phyloP scores from a whole-genome alignment of 305 asterid genomes.

The Fraxinus sp. region DNA sequence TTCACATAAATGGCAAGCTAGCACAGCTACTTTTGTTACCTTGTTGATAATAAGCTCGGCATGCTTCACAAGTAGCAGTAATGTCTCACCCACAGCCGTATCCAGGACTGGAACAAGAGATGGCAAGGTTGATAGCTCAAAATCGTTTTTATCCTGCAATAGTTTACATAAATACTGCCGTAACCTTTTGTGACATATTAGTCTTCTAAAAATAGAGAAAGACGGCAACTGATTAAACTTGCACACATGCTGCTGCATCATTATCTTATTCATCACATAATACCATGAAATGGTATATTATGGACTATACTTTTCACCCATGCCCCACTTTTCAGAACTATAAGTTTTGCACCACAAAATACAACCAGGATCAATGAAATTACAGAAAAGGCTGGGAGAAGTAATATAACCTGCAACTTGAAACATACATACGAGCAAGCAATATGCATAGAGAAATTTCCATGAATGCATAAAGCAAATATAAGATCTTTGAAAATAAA shows the following conservation, averaged over 20 bases:
- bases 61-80: conserved; percentile 88
- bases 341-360: not conserved
- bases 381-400: not conserved
- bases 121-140: conserved; percentile 92
- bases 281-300: conserved; percentile 11
- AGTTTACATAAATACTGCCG: conserved; percentile 24
- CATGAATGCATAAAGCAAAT: not conserved
- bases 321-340: not conserved
- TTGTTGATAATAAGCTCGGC: conserved; percentile 88
- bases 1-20: conserved; percentile 3
- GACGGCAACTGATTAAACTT: not conserved
- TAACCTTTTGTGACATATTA: conserved; percentile 19
- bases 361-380: not conserved
- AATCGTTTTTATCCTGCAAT: conserved; percentile 89
- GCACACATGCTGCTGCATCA: conserved; percentile 7
- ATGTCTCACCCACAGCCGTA: conserved; percentile 89
- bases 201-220: conserved; percentile 9
- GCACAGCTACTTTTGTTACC: conserved; percentile 46
- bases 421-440: not conserved
- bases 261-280: not conserved
- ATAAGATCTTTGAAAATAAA: not conserved
- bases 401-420: not conserved
- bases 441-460: not conserved
- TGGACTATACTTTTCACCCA: not conserved
- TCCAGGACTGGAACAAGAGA: conserved; percentile 93